A percentile compares a stretch with the other conserved stretches of the same genome.
Conservation (phyloP, 331 rosid species). For the Saraca asoca region DNA sequence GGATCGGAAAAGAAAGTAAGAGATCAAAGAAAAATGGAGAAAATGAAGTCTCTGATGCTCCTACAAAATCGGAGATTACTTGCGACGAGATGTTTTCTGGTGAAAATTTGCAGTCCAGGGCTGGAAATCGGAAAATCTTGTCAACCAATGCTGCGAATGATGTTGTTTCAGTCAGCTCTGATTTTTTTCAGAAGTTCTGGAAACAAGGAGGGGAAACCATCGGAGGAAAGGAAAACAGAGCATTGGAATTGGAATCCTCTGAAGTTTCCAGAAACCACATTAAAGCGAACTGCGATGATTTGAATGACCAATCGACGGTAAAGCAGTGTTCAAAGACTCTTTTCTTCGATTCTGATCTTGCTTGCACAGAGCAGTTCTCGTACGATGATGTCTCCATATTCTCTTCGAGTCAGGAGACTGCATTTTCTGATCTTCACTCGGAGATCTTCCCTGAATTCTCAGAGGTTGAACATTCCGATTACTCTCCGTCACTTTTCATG, state of each 20-base stretch:
- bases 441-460: slow-evolving; percentile 54
- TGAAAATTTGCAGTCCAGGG: slow-evolving; percentile 26
- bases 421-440: slow-evolving; percentile 55
- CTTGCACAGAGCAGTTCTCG: slow-evolving; percentile 67
- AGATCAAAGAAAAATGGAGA: slow-evolving; percentile 30
- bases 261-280: slow-evolving; percentile 36
- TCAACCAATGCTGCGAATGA: slow-evolving; percentile 41
- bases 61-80: slow-evolving; percentile 53
- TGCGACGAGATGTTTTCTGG: slow-evolving; percentile 30
- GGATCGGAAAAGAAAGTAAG: slow-evolving; percentile 32
- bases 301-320: slow-evolving; percentile 53
- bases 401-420: slow-evolving; percentile 57
- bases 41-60: slow-evolving; percentile 46
- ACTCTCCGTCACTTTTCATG: slow-evolving; percentile 52
- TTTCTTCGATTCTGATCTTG: slow-evolving; percentile 55
- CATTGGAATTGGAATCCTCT: slow-evolving; percentile 50
- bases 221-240: slow-evolving; percentile 43
- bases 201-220: slow-evolving; percentile 35
- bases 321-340: slow-evolving; percentile 46
- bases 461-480: slow-evolving; percentile 67
- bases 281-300: slow-evolving; percentile 34
- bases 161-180: slow-evolving; percentile 44
- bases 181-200: slow-evolving; percentile 38
- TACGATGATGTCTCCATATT: slow-evolving; percentile 52
- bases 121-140: slow-evolving; percentile 32